These are phyloP conservation scores for Spergularia bocconei DNA, from an alignment of 148 eudicot genomes.

Conservation along the genomic window DNA sequence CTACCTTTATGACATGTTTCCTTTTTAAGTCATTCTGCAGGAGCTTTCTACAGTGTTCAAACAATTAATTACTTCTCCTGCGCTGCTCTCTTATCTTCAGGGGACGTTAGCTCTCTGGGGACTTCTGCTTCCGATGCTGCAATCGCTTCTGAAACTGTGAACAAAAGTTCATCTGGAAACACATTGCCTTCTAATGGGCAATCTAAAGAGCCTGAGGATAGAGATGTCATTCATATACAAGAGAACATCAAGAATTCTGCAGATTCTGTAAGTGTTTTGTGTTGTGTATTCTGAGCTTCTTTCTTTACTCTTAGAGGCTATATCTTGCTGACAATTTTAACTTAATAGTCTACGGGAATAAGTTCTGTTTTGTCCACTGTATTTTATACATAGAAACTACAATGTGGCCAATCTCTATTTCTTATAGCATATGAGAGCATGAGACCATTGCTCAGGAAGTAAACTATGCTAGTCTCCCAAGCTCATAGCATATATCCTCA, in stretches of 20 bases:
- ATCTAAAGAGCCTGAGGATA: conserved; percentile 38
- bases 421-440: background rate
- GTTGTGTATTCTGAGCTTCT: conserved; percentile 15
- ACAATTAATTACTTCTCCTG: background rate
- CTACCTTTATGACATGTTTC: background rate
- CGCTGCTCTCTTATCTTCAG: conserved; percentile 32
- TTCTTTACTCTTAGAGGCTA: background rate
- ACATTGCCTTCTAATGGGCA: conserved; percentile 50
- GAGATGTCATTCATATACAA: conserved; percentile 32
- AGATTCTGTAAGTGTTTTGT: conserved; percentile 29
- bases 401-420: background rate
- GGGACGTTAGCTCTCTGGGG: conserved; percentile 33
- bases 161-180: conserved; percentile 41
- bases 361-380: background rate
- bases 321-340: background rate
- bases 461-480: background rate
- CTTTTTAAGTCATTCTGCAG: background rate
- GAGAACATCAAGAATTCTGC: conserved; percentile 35
- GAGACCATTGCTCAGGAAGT: background rate
- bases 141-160: conserved; percentile 42
- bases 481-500: background rate
- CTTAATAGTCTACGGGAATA: background rate
- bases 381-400: background rate
- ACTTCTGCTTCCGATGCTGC: conserved; percentile 32
- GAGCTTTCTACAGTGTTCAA: background rate